Percentiles rank a stretch among this genome's conserved stretches.
These are phyloP conservation scores for Chenopodium suecicum DNA, from an alignment of 148 eudicot species.

Conservation along the genomic window DNA sequence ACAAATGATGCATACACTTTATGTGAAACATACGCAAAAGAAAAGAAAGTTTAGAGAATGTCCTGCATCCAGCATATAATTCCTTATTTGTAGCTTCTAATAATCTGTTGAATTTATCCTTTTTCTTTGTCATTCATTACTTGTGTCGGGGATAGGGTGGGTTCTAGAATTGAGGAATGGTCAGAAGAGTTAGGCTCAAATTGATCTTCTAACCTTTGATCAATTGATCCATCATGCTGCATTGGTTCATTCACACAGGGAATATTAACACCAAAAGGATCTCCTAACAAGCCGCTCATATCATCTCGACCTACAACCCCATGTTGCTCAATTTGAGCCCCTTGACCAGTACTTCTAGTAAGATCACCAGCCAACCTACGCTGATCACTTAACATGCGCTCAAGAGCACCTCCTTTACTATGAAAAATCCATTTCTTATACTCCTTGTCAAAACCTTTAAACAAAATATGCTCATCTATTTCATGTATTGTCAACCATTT, in stretches of 20 bases:
- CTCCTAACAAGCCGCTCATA: not conserved
- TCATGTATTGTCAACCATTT: not conserved
- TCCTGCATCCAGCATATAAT: not conserved
- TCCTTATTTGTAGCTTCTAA: not conserved
- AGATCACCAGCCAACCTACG: too few species aligned
- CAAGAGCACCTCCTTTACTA: not conserved
- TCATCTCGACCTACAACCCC: not conserved
- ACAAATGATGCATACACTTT: not conserved
- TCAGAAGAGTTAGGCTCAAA: too few species aligned
- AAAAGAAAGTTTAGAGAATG: too few species aligned
- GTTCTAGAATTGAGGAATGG: too few species aligned
- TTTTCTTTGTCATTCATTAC: too few species aligned
- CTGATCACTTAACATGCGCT: not conserved
- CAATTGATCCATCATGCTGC: not conserved
- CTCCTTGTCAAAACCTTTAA: not conserved
- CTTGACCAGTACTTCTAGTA: not conserved
- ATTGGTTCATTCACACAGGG: not conserved
- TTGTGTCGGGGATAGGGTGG: too few species aligned
- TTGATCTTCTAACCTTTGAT: too few species aligned
- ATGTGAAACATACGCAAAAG: too few species aligned
- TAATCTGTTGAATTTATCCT: too few species aligned
- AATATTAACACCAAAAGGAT: not conserved
- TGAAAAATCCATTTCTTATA: constrained; percentile 12
- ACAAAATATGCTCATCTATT: not conserved
- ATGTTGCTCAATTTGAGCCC: too few species aligned